phyloP scores from a whole-genome alignment of 179 eudicot species.

The Beta macrorhiza region DNA sequence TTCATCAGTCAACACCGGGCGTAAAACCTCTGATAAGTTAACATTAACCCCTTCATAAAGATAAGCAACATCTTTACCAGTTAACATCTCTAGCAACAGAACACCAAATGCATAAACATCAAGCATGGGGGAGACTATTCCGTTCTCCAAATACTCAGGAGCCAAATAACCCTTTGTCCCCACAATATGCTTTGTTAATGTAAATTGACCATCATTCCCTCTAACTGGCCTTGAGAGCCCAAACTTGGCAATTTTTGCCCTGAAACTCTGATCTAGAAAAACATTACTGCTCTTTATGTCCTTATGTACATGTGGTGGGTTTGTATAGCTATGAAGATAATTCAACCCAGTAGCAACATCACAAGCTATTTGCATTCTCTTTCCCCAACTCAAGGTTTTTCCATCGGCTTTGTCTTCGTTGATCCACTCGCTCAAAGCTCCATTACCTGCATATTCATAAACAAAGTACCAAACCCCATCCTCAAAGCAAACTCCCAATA shows the following conservation, averaged over 20 bases:
- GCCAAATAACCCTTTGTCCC: slow-evolving; percentile 66
- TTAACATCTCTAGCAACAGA: slow-evolving; percentile 62
- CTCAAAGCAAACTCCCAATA: slow-evolving; percentile 48
- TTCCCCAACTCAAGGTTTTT: slow-evolving; percentile 35
- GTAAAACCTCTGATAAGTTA: slow-evolving; percentile 34
- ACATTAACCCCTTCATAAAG: slow-evolving; percentile 36
- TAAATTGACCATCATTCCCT: slow-evolving; percentile 31
- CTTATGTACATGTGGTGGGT: slow-evolving; percentile 50
- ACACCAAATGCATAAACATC: slow-evolving; percentile 90
- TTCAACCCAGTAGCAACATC: slow-evolving; percentile 49
- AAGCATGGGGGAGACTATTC: slow-evolving; percentile 60
- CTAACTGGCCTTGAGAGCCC: slow-evolving; percentile 43
- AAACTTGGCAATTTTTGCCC: slow-evolving; percentile 56
- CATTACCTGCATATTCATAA: slow-evolving; percentile 56
- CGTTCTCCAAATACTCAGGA: slow-evolving; percentile 60
- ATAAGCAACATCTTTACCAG: slow-evolving; percentile 53
- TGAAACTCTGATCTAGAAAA: slow-evolving; percentile 40
- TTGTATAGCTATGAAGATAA: slow-evolving; percentile 53
- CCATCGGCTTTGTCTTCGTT: slow-evolving; percentile 12
- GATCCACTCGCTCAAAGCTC: slow-evolving; percentile 59
- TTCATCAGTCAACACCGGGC: slow-evolving; percentile 29
- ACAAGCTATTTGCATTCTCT: slow-evolving; percentile 38
- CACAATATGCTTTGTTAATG: slow-evolving; percentile 34
- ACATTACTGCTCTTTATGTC: slow-evolving; percentile 45
- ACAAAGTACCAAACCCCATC: slow-evolving; percentile 51